These are phyloP conservation scores for Gleditsia sinensis DNA, from an alignment of 306 rosid species.

Conservation along the genomic window DNA sequence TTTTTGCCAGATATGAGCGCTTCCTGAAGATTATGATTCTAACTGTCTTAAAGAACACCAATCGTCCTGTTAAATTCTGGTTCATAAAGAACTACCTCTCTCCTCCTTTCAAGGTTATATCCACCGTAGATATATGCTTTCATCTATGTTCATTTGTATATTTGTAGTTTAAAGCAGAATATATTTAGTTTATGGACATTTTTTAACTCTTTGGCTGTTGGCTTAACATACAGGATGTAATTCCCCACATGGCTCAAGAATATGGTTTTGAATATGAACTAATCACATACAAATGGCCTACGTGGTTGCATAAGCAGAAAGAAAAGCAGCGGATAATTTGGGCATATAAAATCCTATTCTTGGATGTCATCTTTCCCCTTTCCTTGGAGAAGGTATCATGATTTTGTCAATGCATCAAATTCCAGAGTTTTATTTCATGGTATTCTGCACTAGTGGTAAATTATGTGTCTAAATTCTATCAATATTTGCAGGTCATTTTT, in stretches of 20 bases:
- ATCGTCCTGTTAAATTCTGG: slow-evolving; percentile 98
- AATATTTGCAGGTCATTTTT: slow-evolving; percentile 84
- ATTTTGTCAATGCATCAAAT: neutral
- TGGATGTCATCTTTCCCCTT: slow-evolving; percentile 97
- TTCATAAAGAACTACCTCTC: slow-evolving; percentile 97
- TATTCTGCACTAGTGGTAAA: slow-evolving; percentile 26
- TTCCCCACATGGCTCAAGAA: slow-evolving; percentile 92
- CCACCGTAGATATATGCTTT: neutral
- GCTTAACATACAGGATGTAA: slow-evolving; percentile 63
- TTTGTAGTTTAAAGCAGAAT: slow-evolving; percentile 19
- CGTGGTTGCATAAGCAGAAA: slow-evolving; percentile 99
- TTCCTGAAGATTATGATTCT: slow-evolving; percentile 96
- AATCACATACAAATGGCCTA: slow-evolving; percentile 97
- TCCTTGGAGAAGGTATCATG: slow-evolving; percentile 90
- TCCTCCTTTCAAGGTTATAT: slow-evolving; percentile 90
- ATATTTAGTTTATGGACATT: slow-evolving; percentile 20
- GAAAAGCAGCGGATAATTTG: slow-evolving; percentile 98
- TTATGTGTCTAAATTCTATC: slow-evolving; percentile 34
- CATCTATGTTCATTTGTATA: slow-evolving; percentile 9
- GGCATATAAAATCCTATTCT: slow-evolving; percentile 98
- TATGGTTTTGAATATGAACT: slow-evolving; percentile 92
- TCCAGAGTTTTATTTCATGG: slow-evolving; percentile 9
- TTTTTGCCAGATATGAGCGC: slow-evolving; percentile 83
- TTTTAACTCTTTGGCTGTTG: slow-evolving; percentile 30
- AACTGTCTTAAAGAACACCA: slow-evolving; percentile 89